Percentiles rank a stretch among this genome's conserved stretches.
These are phyloP conservation scores for Mortierella hygrophila DNA, from an alignment of 192 early-diverging fungal genomes.

Conservation along the genomic window DNA sequence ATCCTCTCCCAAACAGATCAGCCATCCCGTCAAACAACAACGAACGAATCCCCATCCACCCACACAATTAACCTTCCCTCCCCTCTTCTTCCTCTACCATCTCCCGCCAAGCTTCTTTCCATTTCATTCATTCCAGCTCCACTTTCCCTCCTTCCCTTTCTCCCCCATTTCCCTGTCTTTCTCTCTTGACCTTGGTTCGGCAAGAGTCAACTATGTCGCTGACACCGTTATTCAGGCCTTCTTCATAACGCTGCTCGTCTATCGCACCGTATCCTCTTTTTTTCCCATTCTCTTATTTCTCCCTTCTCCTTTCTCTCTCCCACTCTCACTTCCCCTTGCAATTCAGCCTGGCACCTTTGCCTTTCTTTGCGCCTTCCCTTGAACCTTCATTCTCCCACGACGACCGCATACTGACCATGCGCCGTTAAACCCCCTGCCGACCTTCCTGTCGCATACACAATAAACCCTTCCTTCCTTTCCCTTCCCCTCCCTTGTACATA, in stretches of 20 bases:
- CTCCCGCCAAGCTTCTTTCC: background rate
- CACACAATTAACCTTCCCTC: background rate
- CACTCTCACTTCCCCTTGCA: background rate
- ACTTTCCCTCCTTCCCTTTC: background rate
- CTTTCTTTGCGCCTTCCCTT: background rate
- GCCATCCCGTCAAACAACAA: slow-evolving; percentile 1
- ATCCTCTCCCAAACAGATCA: background rate
- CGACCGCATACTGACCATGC: slow-evolving; percentile 16
- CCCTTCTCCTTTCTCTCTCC: background rate
- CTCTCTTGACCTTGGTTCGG: background rate
- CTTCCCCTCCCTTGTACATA: background rate
- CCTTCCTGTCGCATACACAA: background rate
- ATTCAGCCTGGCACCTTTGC: background rate
- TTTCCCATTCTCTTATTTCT: background rate
- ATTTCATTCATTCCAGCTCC: slow-evolving; percentile 6
- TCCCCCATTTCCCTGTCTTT: background rate
- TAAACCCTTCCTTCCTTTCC: background rate
- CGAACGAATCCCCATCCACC: background rate
- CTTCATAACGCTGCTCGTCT: background rate
- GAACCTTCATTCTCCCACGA: background rate
- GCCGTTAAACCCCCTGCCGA: background rate
- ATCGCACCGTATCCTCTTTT: background rate
- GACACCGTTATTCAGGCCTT: slow-evolving; percentile 2
- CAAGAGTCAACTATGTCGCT: slow-evolving; percentile 1
- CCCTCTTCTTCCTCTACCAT: background rate